Evolutionary conservation across 2,329 filamentous ascomycete species (phyloP).

Genomic region (Aspergillus sp.): DNA sequence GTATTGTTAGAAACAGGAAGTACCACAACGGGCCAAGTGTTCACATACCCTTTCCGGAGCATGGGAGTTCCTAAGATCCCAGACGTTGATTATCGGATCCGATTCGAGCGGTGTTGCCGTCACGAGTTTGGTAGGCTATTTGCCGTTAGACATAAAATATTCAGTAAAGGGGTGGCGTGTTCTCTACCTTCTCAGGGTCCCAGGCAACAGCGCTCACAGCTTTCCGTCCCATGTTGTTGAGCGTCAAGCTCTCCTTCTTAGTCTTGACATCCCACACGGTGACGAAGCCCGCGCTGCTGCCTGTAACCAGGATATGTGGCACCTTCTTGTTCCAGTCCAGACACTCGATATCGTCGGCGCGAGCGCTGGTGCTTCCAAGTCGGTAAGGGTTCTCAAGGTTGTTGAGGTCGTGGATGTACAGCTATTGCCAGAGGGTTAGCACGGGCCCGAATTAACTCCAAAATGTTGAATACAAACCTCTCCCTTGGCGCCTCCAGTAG

Average conservation of each 20-base stretch:
- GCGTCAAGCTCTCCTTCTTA: constrained; percentile 92
- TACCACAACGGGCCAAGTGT: background rate
- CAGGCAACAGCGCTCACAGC: constrained; percentile 93
- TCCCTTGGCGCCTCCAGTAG: constrained; percentile 89
- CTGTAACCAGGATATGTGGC: constrained; percentile 91
- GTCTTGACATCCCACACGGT: constrained; percentile 98
- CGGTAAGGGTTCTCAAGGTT: constrained; percentile 85
- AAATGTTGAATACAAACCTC: constrained; percentile 51
- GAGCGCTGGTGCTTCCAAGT: constrained; percentile 80
- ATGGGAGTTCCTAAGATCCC: constrained; percentile 95
- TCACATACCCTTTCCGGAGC: constrained; percentile 68
- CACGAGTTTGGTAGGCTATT: constrained; percentile 77
- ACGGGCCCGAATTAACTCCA: background rate
- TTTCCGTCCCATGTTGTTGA: constrained; percentile 88
- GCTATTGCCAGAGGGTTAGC: constrained; percentile 34
- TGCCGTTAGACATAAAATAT: constrained; percentile 15
- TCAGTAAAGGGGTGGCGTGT: background rate
- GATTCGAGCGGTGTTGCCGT: constrained; percentile 90
- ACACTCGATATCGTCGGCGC: constrained; percentile 92
- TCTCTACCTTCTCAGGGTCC: constrained; percentile 78
- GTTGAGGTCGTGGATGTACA: constrained; percentile 93
- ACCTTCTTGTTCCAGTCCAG: constrained; percentile 99
- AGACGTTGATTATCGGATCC: constrained; percentile 82
- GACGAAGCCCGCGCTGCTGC: constrained; percentile 88
- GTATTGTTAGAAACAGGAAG: constrained; percentile 14